phyloP scores from a whole-genome alignment of 2,329 filamentous ascomycete species.

The Trichoderma afroharzianum region DNA sequence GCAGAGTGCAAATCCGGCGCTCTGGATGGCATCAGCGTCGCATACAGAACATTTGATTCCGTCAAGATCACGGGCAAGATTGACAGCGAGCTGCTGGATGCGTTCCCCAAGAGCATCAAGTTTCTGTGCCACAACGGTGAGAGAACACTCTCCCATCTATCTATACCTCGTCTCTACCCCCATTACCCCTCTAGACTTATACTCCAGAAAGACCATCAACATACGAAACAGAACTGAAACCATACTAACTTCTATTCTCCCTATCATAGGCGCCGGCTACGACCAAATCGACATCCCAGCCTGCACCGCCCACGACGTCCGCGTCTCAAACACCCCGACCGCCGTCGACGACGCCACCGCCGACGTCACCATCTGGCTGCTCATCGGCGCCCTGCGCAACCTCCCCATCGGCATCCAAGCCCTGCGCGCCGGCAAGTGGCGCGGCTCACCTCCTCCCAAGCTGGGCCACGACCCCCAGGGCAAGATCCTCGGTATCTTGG shows the following conservation, averaged over 20 bases:
- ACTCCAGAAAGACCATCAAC: neutral
- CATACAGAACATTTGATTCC: constrained; percentile 69
- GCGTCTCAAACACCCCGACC: constrained; percentile 76
- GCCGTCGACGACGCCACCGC: constrained; percentile 81
- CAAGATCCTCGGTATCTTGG: constrained; percentile 75
- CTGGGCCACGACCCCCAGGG: constrained; percentile 74
- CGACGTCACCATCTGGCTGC: constrained; percentile 75
- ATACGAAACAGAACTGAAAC: too few species aligned
- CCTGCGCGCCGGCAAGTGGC: constrained; percentile 66
- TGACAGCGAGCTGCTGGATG: constrained; percentile 65
- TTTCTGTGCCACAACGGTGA: constrained; percentile 61
- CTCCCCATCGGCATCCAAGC: constrained; percentile 64
- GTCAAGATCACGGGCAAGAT: constrained; percentile 62
- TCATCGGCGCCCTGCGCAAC: constrained; percentile 74
- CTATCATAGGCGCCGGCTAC: constrained; percentile 72
- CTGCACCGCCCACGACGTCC: constrained; percentile 63
- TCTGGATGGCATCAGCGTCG: constrained; percentile 61
- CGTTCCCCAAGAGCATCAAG: constrained; percentile 49
- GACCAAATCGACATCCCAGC: constrained; percentile 74
- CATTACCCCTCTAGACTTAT: neutral
- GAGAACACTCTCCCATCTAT: constrained; percentile 20
- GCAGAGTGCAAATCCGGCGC: constrained; percentile 61
- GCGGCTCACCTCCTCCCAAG: constrained; percentile 53
- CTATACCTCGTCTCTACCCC: too few species aligned
- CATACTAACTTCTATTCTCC: too few species aligned